Percentiles rank a stretch among this genome's conserved stretches.
Conservation (phyloP, 192 early-diverging fungal genomes). For the Coemansia sp. region DNA sequence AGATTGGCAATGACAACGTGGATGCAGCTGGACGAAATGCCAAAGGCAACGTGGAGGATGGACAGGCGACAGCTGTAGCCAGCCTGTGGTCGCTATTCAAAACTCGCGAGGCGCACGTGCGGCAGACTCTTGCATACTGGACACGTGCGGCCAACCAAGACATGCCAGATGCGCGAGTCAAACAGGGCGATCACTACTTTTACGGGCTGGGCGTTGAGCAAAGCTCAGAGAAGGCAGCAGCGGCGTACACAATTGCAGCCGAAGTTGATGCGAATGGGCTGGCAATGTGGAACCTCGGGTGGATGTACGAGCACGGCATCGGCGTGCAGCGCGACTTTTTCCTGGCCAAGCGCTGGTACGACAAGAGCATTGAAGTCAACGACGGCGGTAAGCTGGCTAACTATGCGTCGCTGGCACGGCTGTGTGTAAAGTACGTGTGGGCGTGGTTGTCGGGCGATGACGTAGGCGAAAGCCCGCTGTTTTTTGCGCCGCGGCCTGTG, state of each 20-base stretch:
- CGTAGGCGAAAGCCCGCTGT: constrained; percentile 53
- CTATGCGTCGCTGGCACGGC: constrained; percentile 69
- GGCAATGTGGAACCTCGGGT: constrained; percentile 96
- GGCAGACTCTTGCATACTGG: constrained; percentile 85
- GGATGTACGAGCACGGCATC: constrained; percentile 93
- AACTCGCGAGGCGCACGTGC: constrained; percentile 6
- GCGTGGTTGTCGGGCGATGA: constrained; percentile 63
- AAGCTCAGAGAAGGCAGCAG: constrained; percentile 72
- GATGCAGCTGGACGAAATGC: too few species aligned
- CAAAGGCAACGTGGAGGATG: not conserved
- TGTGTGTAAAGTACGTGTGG: constrained; percentile 67
- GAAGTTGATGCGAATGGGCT: constrained; percentile 70
- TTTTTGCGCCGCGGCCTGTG: constrained; percentile 44
- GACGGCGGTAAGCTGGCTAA: constrained; percentile 78
- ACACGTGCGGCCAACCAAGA: constrained; percentile 92
- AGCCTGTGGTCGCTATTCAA: constrained; percentile 15
- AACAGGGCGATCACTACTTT: constrained; percentile 92
- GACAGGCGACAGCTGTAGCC: not conserved
- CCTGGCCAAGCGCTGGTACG: constrained; percentile 92
- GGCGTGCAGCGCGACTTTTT: constrained; percentile 89
- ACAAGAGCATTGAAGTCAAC: constrained; percentile 74
- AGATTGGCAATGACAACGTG: not conserved
- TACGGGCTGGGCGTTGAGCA: constrained; percentile 72
- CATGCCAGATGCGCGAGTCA: constrained; percentile 84
- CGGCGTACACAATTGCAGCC: constrained; percentile 83